A percentile compares a stretch with the other conserved stretches of the same genome.
These are phyloP conservation scores for Aspergillaceae sp. DNA, from an alignment of 2,329 filamentous ascomycete genomes.

Conservation along the genomic window DNA sequence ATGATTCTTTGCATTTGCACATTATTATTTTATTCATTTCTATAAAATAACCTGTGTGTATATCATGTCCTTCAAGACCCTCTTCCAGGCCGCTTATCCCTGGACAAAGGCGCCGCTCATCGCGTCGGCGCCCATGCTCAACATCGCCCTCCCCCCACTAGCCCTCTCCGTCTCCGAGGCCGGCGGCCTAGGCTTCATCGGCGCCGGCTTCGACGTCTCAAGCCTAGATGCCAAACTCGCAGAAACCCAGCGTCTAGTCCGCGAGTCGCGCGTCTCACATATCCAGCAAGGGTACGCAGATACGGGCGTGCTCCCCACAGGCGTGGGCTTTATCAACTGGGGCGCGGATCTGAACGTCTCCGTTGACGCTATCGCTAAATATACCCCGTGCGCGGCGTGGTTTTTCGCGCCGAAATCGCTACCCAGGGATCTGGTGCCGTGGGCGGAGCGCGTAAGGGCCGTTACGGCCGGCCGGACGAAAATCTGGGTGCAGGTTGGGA, in stretches of 20 bases:
- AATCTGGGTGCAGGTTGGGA: conserved; percentile 48
- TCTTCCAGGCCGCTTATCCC: conserved; percentile 41
- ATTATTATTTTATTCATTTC: too few species aligned
- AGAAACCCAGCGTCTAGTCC: conserved; percentile 18
- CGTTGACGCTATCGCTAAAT: conserved; percentile 21
- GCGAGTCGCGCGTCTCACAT: conserved; percentile 2
- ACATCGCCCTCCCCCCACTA: conserved; percentile 49
- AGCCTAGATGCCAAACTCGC: conserved; percentile 22
- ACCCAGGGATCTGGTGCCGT: conserved; percentile 18
- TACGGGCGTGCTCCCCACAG: conserved; percentile 25
- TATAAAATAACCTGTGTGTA: too few species aligned
- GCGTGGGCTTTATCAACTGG: conserved; percentile 35
- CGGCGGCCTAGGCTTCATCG: conserved; percentile 48
- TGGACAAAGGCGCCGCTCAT: conserved; percentile 53
- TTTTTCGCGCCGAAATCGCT: conserved; percentile 28
- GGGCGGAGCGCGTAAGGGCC: conserved; percentile 33
- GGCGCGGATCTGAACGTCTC: conserved; percentile 22
- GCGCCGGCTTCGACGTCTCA: conserved; percentile 45
- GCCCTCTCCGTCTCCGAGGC: conserved; percentile 53
- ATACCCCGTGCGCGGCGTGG: conserved; percentile 33
- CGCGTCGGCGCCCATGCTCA: conserved; percentile 59
- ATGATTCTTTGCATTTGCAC: not conserved
- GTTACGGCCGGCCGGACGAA: conserved; percentile 32
- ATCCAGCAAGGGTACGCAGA: conserved; percentile 7
- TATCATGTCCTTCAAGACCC: conserved; percentile 13